Conservation (phyloP, 2,329 filamentous ascomycete genomes). For the Claviceps pusilla region DNA sequence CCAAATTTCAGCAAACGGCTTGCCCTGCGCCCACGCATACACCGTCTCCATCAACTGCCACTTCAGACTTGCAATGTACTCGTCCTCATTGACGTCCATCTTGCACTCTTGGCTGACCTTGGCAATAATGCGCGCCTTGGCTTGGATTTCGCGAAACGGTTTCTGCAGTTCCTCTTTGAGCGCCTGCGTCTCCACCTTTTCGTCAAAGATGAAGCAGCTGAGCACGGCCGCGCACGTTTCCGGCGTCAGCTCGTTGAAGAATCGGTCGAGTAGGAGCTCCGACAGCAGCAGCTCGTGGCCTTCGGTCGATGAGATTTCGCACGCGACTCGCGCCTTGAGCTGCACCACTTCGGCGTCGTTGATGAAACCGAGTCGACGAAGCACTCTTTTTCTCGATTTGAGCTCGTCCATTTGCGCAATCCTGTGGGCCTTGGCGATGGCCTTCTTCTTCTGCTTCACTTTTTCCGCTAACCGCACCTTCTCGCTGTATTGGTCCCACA, state of each 20-base stretch:
- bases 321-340: slow-evolving; percentile 91
- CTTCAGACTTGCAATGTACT: slow-evolving; percentile 81
- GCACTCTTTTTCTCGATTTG: slow-evolving; percentile 86
- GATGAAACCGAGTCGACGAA: slow-evolving; percentile 88
- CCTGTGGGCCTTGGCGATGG: slow-evolving; percentile 69
- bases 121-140: slow-evolving; percentile 73
- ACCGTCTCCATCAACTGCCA: slow-evolving; percentile 96
- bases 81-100: slow-evolving; percentile 82
- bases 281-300: slow-evolving; percentile 88
- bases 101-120: slow-evolving; percentile 94
- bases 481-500: slow-evolving; percentile 74
- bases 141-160: slow-evolving; percentile 72
- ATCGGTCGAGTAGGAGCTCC: slow-evolving; percentile 88
- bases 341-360: slow-evolving; percentile 92
- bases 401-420: slow-evolving; percentile 91
- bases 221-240: slow-evolving; percentile 77
- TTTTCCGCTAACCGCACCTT: slow-evolving; percentile 64
- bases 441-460: slow-evolving; percentile 79
- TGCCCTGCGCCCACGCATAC: slow-evolving; percentile 77
- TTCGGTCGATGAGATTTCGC: slow-evolving; percentile 82
- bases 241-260: slow-evolving; percentile 89
- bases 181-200: slow-evolving; percentile 68
- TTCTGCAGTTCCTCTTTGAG: slow-evolving; percentile 76
- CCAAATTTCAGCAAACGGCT: slow-evolving; percentile 88
- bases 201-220: slow-evolving; percentile 94